Percentiles rank a stretch among this genome's conserved stretches.
Evolutionary conservation across 176 grass and related monocot species (phyloP).

Genomic region (Eleusine coracana): DNA sequence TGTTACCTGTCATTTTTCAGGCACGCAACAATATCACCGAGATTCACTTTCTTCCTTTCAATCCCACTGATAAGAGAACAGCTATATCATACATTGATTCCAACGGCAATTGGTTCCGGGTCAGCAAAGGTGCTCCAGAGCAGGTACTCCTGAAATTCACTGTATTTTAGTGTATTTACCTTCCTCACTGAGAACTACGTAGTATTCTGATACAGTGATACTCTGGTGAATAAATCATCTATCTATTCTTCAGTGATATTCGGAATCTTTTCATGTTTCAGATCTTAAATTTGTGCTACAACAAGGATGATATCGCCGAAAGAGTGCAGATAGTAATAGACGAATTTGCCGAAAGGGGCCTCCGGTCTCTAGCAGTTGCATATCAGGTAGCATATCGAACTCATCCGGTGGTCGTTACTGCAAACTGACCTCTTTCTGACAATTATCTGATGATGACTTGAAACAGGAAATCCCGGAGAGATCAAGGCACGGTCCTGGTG

Average conservation of each 20-base stretch:
- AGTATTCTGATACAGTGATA: not conserved
- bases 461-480: constrained; percentile 73
- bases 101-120: constrained; percentile 70
- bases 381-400: constrained; percentile 58
- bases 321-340: constrained; percentile 60
- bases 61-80: constrained; percentile 84
- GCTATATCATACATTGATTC: constrained; percentile 78
- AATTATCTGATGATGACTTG: constrained; percentile 28
- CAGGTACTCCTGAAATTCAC: constrained; percentile 53
- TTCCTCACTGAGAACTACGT: not conserved
- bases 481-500: constrained; percentile 59
- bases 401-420: not conserved
- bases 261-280: constrained; percentile 35
- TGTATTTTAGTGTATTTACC: constrained; percentile 11
- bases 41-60: constrained; percentile 87
- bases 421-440: not conserved
- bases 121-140: constrained; percentile 92
- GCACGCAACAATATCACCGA: constrained; percentile 80
- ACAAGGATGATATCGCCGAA: constrained; percentile 52
- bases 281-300: constrained; percentile 71
- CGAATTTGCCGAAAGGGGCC: constrained; percentile 76
- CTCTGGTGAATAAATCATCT: not conserved
- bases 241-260: not conserved
- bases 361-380: constrained; percentile 81
- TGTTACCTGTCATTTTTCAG: constrained; percentile 28